Base-by-base conservation (phyloP, 116 monocot genomes). In the Trichopus zeylanicus region DNA sequence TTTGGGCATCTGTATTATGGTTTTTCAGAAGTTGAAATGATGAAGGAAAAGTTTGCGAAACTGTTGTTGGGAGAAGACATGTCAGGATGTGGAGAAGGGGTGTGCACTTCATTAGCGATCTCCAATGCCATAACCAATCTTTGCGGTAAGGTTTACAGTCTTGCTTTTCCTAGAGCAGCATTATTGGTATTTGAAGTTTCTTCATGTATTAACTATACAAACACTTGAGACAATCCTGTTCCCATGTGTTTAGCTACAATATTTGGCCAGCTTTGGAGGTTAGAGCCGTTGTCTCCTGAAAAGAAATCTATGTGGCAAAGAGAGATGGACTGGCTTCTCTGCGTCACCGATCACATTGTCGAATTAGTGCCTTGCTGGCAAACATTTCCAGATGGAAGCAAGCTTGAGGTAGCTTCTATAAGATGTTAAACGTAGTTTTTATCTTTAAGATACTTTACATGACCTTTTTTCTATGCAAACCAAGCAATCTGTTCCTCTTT, bases 81-180 rank as follows among this genome's bases (percentile, higher is more conserved):
- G 79, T 84, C 84, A 3, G 78, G 78, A 0, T 69, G 75, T 21
- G 83, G 78, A 6, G 72, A 83, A 62, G 75, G 83, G 22, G 83
- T 75, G 22, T 78, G 72, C 59, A 61, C 66, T 48, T 68, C 83
- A 48, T 32, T 84, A 29, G 75, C 79, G 2, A 79, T 84, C 56
- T 68, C 84, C 24, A 84, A 84, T 71, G 78, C 75, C 5, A 79
- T 84, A 31, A 84, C 84, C 20, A 84, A 84, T 57, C 84, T 84
- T n/a, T 75, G 65, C 22, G 84, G 84, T 84, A 61, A 46, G 20
- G 42, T 51, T 61, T 6, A n/a, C n/a, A n/a, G n/a, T n/a, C n/a
- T n/a, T n/a, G n/a, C n/a, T n/a, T n/a, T n/a, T n/a, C n/a, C n/a
- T n/a, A n/a, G n/a, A n/a, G n/a, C n/a, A n/a, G n/a, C n/a, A n/a